phyloP scores from a whole-genome alignment of 768 basidiomycete genomes.

The Lactifluus volemus region DNA sequence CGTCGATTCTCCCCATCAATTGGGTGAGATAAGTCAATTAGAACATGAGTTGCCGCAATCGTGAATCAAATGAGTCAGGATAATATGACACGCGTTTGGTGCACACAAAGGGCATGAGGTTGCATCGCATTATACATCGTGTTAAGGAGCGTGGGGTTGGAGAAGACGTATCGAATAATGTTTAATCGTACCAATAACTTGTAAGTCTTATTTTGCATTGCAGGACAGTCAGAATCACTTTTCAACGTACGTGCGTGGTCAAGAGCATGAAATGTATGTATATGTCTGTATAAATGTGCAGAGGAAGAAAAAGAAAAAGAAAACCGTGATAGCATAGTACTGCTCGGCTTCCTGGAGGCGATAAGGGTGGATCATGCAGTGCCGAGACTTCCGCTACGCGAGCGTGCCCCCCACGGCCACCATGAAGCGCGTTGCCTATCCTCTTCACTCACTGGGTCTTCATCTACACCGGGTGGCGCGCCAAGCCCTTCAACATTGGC shows the following conservation, averaged over 20 bases:
- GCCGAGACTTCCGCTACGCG: constrained; percentile 8
- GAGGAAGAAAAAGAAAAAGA: background rate
- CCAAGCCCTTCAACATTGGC: constrained; percentile 60
- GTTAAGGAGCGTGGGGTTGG: background rate
- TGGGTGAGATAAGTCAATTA: too few relatives aligned
- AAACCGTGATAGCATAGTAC: background rate
- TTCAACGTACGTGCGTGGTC: constrained; percentile 1
- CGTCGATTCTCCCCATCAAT: background rate
- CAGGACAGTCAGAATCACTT: background rate
- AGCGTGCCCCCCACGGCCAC: constrained; percentile 13
- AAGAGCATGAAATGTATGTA: background rate
- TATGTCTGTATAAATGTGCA: constrained; percentile 1
- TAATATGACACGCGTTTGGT: background rate
- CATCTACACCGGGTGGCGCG: constrained; percentile 42
- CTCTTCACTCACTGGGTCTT: constrained; percentile 18
- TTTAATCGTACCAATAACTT: background rate
- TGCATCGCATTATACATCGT: background rate
- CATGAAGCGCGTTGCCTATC: constrained; percentile 3
- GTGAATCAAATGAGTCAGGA: too few relatives aligned
- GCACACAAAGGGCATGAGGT: background rate
- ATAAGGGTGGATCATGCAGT: background rate
- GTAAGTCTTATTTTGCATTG: background rate
- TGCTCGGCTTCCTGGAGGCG: background rate
- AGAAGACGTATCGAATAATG: background rate
- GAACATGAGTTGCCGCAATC: too few relatives aligned